These are phyloP conservation scores for Botrytis cinerea DNA, from an alignment of 2,329 filamentous ascomycete species.

Conservation along the genomic window DNA sequence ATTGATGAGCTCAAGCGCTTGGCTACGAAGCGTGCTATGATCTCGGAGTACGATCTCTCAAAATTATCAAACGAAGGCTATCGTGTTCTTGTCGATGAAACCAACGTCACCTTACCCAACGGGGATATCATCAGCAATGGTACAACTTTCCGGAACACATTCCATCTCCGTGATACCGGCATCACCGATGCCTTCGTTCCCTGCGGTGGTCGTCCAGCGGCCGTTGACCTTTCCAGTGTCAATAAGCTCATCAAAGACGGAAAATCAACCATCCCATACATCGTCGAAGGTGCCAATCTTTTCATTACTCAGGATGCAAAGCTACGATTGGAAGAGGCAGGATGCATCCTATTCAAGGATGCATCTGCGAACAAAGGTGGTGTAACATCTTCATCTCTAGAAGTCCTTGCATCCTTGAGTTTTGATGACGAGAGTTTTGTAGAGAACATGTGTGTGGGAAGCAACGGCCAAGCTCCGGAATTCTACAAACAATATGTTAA, in stretches of 20 bases:
- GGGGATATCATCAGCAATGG: slow-evolving; percentile 90
- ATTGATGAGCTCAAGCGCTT: slow-evolving; percentile 79
- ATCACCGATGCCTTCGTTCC: slow-evolving; percentile 89
- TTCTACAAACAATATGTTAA: slow-evolving; percentile 96
- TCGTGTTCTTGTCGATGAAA: slow-evolving; percentile 88
- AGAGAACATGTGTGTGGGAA: slow-evolving; percentile 89
- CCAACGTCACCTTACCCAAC: slow-evolving; percentile 79
- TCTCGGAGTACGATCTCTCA: slow-evolving; percentile 77
- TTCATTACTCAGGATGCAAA: slow-evolving; percentile 99
- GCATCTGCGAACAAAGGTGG: slow-evolving; percentile 98
- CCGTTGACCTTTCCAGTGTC: slow-evolving; percentile 87
- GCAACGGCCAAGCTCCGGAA: slow-evolving; percentile 72
- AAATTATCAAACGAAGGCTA: slow-evolving; percentile 90
- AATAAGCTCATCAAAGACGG: slow-evolving; percentile 86
- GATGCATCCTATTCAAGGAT: slow-evolving; percentile 95
- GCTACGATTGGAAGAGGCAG: slow-evolving; percentile 90
- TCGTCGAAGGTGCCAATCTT: slow-evolving; percentile 95
- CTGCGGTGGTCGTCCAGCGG: slow-evolving; percentile 94
- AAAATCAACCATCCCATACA: slow-evolving; percentile 86
- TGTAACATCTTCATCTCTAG: slow-evolving; percentile 94
- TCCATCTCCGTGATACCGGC: slow-evolving; percentile 79
- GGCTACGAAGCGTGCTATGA: slow-evolving; percentile 86
- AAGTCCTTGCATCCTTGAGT: slow-evolving; percentile 90
- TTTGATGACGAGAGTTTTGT: slow-evolving; percentile 90
- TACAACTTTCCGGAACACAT: slow-evolving; percentile 95